phyloP scores from a whole-genome alignment of 225 moss, liverwort and hornwort species.

The Marchantia polymorpha region DNA sequence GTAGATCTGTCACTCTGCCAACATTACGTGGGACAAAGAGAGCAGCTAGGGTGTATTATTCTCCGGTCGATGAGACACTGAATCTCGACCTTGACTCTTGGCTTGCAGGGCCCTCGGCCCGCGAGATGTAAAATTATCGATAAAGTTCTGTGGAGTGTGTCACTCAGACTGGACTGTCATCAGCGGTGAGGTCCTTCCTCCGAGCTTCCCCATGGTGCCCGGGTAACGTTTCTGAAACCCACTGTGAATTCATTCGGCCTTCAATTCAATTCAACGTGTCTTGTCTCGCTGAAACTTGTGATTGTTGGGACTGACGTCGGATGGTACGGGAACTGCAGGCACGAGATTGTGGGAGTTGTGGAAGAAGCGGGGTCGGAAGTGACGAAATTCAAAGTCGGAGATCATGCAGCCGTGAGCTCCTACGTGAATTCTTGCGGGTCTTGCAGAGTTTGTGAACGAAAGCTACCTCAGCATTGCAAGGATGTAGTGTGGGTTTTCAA shows the following conservation, averaged over 20 bases:
- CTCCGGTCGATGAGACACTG: too few relatives aligned
- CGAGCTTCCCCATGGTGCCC: conserved; percentile 10
- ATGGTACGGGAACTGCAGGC: conserved; percentile 21
- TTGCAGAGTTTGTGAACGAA: conserved; percentile 9
- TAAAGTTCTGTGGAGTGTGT: conserved; percentile 27
- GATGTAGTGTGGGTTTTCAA: conserved; percentile 49
- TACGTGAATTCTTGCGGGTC: conserved; percentile 37
- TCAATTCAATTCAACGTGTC: background rate
- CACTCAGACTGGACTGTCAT: conserved; percentile 15
- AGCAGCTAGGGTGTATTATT: too few relatives aligned
- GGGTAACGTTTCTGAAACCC: conserved; percentile 3
- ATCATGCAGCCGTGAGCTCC: conserved; percentile 38
- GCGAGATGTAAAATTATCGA: conserved; percentile 15
- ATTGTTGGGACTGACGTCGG: background rate
- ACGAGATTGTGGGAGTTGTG: conserved; percentile 34
- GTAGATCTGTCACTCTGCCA: too few relatives aligned
- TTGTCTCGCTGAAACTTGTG: background rate
- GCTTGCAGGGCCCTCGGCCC: conserved; percentile 13
- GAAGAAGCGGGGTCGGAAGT: conserved; percentile 34
- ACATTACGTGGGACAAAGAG: too few relatives aligned
- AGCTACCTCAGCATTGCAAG: conserved; percentile 34
- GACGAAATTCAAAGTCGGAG: conserved; percentile 36
- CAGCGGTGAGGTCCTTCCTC: conserved; percentile 5
- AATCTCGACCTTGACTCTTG: background rate
- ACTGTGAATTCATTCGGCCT: background rate